Conservation (phyloP, 2,329 filamentous ascomycete genomes). For the Sporothrix phasma region DNA sequence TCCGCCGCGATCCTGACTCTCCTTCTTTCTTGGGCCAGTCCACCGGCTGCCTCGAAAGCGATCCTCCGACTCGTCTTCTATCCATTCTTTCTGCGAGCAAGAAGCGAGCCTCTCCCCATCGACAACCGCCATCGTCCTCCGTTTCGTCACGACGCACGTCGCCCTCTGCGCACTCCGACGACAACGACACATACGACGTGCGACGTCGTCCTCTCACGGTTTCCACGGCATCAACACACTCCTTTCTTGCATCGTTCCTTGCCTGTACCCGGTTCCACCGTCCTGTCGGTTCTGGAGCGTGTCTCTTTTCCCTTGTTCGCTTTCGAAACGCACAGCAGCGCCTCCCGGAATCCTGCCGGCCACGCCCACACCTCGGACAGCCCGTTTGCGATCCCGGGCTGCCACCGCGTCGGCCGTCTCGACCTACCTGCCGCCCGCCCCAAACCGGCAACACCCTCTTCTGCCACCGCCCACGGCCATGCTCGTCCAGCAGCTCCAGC, state of each 20-base stretch:
- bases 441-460: neutral
- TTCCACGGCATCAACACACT: neutral
- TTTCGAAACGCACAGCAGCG: neutral
- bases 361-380: neutral
- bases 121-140: neutral
- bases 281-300: neutral
- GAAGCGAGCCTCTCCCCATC: neutral
- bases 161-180: neutral
- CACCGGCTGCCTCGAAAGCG: neutral
- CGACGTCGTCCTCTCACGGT: neutral
- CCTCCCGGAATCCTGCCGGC: neutral
- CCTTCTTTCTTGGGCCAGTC: neutral
- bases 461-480: constrained; percentile 6
- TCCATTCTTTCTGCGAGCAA: neutral
- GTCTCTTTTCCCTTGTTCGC: neutral
- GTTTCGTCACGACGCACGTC: neutral
- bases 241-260: neutral
- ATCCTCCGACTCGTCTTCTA: neutral
- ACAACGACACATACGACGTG: neutral
- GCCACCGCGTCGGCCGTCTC: neutral
- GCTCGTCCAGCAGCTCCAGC: constrained; percentile 19
- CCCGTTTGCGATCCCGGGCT: neutral
- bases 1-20: neutral
- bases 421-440: neutral
- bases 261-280: neutral